Base-by-base conservation (phyloP, 2,329 filamentous ascomycete genomes). In the Claviceps sorghi region DNA sequence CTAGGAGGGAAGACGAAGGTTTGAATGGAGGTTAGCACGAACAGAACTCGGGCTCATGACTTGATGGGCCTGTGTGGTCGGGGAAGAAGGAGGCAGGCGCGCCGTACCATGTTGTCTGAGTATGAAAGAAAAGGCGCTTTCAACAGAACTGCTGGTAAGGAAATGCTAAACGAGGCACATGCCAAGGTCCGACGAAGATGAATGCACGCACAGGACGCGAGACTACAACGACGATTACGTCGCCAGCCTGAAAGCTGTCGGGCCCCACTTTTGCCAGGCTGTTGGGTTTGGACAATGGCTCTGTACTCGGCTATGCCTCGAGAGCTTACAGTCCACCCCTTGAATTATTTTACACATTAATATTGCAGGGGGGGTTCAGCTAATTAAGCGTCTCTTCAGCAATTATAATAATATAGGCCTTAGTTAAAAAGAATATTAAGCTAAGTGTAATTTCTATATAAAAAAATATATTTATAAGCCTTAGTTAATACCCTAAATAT, bases 1-100 rank as follows among this genome's bases (percentile, higher is more conserved):
- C 68, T 69, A 17, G 40, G 13, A 30, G 11, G 34, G 49, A 30
- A 6, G 17, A n/a, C 6, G 15, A 6, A 7, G 29, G 10, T 26
- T 8, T 22, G 10, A 19, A 22, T 29, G 34, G 44, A 36, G 10
- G 21, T 47, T n/a, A 52, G 50, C 38, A 42, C 21, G 29, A 34
- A 19, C 40, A 11, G 15, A 22, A 22, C 2, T 50, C 41, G 17
- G 19, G 11, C 19, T 43, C n/a, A n/a, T 11, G n/a, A 21, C 5
- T 26, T 21, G 9, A 4, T 13, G 41, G 13, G 41, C 41, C 17
- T 15, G 7, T 29, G 6, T 30, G 43, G 8, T n/a, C 17, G 26
- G n/a, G 26, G 26, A 6, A 13, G 43, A 8, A 13, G 34, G 15
- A 29, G 11, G 41, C 15, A 10, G 36, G n/a, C 17, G 26, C 5